Percentiles rank a stretch among this genome's conserved stretches.
Conservation (phyloP, 2,329 filamentous ascomycete species). For the Kalmusia sp. region DNA sequence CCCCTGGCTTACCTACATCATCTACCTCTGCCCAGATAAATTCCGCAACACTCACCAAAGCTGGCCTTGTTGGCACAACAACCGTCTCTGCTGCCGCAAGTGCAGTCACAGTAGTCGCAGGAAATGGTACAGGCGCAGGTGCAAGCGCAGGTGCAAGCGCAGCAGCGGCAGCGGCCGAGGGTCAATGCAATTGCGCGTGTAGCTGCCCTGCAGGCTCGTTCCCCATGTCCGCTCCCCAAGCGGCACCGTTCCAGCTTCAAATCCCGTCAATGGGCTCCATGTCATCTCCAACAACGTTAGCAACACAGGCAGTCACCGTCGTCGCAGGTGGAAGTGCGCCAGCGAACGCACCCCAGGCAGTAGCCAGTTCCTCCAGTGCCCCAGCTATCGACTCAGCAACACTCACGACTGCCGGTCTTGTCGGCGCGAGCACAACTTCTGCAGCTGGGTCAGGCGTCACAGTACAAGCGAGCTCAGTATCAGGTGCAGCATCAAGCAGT, state of each 20-base stretch:
- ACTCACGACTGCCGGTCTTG: slow-evolving; percentile 24
- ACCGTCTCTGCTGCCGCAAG: slow-evolving; percentile 1
- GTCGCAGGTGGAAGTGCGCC: slow-evolving; percentile 26
- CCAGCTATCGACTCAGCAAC: slow-evolving; percentile 30
- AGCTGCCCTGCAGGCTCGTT: slow-evolving; percentile 37
- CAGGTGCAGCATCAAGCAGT: slow-evolving; percentile 10
- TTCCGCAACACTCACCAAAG: slow-evolving; percentile 17
- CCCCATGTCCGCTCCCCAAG: slow-evolving; percentile 36
- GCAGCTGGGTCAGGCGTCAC: slow-evolving; percentile 27
- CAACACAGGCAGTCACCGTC: slow-evolving; percentile 32
- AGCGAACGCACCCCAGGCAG: slow-evolving; percentile 16
- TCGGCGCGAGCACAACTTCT: slow-evolving; percentile 21
- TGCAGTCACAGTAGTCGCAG: slow-evolving; percentile 31
- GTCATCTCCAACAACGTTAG: slow-evolving; percentile 24
- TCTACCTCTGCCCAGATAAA: slow-evolving; percentile 11
- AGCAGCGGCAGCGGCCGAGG: slow-evolving; percentile 15
- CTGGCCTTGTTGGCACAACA: slow-evolving; percentile 11
- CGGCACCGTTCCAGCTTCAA: slow-evolving; percentile 38
- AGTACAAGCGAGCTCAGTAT: slow-evolving; percentile 21
- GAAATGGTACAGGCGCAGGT: slow-evolving; percentile 5
- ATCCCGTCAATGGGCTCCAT: slow-evolving; percentile 21
- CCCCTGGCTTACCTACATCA: slow-evolving; percentile 4
- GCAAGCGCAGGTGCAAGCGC: too few species aligned
- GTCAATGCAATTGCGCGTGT: slow-evolving; percentile 39
- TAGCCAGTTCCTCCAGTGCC: slow-evolving; percentile 16